Percentiles rank a stretch among this genome's conserved stretches.
phyloP scores from a whole-genome alignment of 768 basidiomycete genomes.

The Xanthoconium stramineum region DNA sequence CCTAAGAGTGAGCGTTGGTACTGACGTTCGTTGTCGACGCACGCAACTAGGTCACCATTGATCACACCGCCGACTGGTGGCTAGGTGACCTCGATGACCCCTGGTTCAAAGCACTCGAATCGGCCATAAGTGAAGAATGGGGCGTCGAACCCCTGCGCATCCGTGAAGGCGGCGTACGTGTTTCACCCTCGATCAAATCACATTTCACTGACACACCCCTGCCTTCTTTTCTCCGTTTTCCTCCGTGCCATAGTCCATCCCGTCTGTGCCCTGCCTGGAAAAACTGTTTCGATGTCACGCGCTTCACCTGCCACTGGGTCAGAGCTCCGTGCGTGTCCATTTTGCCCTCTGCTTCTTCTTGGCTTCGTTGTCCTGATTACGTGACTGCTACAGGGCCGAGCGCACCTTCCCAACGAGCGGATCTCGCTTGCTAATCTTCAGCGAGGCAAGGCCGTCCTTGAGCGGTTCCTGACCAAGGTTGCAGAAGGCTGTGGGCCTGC shows the following conservation, averaged over 20 bases:
- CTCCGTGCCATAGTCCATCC: conserved; percentile 64
- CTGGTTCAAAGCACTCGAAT: conserved; percentile 85
- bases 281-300: conserved; percentile 87
- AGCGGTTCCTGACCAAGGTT: conserved; percentile 64
- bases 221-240: no score
- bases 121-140: conserved; percentile 85
- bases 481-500: conserved; percentile 27
- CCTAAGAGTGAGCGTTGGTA: no score
- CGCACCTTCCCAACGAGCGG: conserved; percentile 90
- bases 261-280: conserved; percentile 91
- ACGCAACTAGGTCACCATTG: conserved; percentile 59
- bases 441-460: conserved; percentile 72
- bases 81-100: conserved; percentile 79
- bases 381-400: conserved; percentile 65
- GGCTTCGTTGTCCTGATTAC: not conserved
- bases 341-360: no score
- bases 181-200: no score
- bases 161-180: conserved; percentile 86
- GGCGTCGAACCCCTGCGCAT: conserved; percentile 80
- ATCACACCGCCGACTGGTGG: conserved; percentile 95
- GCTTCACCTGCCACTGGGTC: conserved; percentile 92
- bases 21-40: not conserved
- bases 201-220: not conserved
- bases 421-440: conserved; percentile 82
- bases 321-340: conserved; percentile 64